Conservation (phyloP, 2,329 filamentous ascomycete species). For the Phialocephala sp. region DNA sequence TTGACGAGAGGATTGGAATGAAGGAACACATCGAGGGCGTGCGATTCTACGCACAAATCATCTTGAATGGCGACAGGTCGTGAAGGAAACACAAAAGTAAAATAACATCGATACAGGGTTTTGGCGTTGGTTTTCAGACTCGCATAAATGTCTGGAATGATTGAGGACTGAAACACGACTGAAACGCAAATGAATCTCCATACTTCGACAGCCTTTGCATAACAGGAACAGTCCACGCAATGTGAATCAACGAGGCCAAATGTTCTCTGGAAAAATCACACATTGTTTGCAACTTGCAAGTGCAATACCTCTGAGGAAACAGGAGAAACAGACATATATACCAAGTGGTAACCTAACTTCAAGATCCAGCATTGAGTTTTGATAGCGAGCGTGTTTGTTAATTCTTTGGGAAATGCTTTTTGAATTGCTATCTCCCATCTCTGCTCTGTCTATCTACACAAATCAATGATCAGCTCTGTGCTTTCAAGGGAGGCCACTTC, state of each 20-base stretch:
- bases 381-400: too few species aligned
- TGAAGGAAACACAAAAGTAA: slow-evolving; percentile 6
- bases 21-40: slow-evolving; percentile 47
- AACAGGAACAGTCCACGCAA: background rate
- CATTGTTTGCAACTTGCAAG: background rate
- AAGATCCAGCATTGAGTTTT: too few species aligned
- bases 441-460: too few species aligned
- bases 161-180: background rate
- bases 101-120: background rate
- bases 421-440: too few species aligned
- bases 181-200: too few species aligned
- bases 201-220: too few species aligned
- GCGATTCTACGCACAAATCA: slow-evolving; percentile 44
- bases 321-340: background rate
- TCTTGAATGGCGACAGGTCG: slow-evolving; percentile 33
- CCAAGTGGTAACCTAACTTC: background rate
- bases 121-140: background rate
- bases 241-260: background rate
- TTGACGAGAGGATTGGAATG: slow-evolving; percentile 49
- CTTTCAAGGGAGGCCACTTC: too few species aligned
- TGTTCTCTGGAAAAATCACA: background rate
- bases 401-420: too few species aligned
- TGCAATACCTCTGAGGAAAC: background rate
- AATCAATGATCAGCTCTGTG: too few species aligned
- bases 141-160: background rate